Evolutionary conservation across 1,284 basidiomycete species (phyloP).

Genomic region (Ceratobasidium papillatum): DNA sequence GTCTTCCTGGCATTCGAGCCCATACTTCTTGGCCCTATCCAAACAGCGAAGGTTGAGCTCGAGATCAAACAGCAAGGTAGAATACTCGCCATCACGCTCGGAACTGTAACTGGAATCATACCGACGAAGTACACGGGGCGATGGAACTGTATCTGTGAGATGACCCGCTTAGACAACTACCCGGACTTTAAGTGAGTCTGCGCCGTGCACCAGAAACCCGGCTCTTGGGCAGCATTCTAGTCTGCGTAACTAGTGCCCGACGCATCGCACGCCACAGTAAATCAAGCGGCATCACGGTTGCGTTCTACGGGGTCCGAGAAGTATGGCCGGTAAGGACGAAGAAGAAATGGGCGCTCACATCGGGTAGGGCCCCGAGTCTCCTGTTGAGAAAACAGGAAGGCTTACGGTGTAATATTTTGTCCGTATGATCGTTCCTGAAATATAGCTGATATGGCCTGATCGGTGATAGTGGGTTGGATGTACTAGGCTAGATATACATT

Average conservation of each 20-base stretch:
- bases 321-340: not conserved
- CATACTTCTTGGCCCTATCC: conserved; percentile 33
- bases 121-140: not conserved
- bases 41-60: not conserved
- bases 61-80: not conserved
- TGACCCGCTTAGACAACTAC: not conserved
- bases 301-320: not conserved
- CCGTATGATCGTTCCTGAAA: conserved; percentile 27
- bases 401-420: not conserved
- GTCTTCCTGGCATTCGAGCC: conserved; percentile 32
- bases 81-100: conserved; percentile 3
- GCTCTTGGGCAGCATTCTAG: not conserved
- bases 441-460: conserved; percentile 4
- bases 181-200: not conserved
- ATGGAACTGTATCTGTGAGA: not conserved
- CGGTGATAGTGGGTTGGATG: not conserved
- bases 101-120: conserved; percentile 27
- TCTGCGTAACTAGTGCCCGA: conserved; percentile 6
- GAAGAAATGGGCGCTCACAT: not conserved
- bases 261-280: conserved; percentile 12
- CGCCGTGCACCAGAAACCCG: not conserved
- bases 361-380: not conserved
- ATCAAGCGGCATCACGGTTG: conserved; percentile 26
- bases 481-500: not conserved
- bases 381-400: not conserved